Conservation (phyloP, 106 monocot species). For the Vanilla planifolia region DNA sequence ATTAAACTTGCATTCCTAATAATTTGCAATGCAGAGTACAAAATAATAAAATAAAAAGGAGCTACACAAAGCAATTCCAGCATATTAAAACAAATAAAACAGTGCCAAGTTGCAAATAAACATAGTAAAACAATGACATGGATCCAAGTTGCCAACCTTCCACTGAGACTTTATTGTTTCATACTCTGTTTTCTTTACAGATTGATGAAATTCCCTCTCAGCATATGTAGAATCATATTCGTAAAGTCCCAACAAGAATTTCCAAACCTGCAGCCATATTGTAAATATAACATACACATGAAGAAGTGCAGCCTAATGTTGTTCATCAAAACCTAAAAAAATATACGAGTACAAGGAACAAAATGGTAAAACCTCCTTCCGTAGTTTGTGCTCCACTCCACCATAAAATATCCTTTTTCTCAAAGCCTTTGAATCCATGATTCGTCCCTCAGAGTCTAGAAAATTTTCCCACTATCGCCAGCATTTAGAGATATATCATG, state of each 20-base stretch:
- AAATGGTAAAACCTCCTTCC: slow-evolving; percentile 58
- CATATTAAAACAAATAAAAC: background rate
- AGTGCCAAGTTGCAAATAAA: background rate
- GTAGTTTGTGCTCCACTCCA: slow-evolving; percentile 71
- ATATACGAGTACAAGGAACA: background rate
- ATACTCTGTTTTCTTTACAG: slow-evolving; percentile 65
- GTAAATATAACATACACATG: background rate
- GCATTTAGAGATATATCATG: background rate
- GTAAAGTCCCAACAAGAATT: slow-evolving; percentile 79
- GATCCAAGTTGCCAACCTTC: slow-evolving; percentile 69
- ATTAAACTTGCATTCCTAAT: too few relatives aligned
- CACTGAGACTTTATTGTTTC: slow-evolving; percentile 86
- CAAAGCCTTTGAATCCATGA: slow-evolving; percentile 72
- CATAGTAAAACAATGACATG: background rate
- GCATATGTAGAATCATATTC: slow-evolving; percentile 91
- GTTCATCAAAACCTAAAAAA: background rate
- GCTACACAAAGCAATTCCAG: background rate
- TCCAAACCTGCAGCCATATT: slow-evolving; percentile 53
- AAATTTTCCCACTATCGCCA: slow-evolving; percentile 54
- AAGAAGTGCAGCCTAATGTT: too few relatives aligned
- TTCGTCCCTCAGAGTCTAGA: slow-evolving; percentile 81
- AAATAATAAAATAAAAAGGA: background rate
- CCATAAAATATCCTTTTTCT: slow-evolving; percentile 91
- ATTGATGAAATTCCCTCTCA: slow-evolving; percentile 77
- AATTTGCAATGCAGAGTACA: background rate